Evolutionary conservation across 1,284 basidiomycete species (phyloP).

Genomic region (Microbotryum saponariae): DNA sequence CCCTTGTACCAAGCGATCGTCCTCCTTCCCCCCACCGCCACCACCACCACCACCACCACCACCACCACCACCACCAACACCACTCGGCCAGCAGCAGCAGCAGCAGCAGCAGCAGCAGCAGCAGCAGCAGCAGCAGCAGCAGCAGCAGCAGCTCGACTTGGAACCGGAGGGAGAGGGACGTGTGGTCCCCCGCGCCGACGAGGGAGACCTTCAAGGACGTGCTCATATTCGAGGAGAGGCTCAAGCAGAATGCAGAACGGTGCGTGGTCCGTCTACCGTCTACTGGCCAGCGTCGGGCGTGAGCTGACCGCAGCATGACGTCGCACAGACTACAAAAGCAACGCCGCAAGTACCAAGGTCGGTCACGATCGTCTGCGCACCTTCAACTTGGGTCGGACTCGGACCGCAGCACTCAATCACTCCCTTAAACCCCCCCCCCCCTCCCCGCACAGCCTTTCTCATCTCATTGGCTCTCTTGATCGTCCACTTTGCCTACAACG

Average conservation of each 20-base stretch:
- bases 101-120: no score
- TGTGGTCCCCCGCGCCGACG: no score
- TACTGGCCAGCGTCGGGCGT: background rate
- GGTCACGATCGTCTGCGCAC: background rate
- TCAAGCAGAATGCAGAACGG: constrained; percentile 75
- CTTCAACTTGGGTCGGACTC: background rate
- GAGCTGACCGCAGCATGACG: background rate
- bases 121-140: no score
- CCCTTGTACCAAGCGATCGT: no score
- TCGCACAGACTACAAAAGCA: constrained; percentile 58
- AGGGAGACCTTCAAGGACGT: constrained; percentile 58
- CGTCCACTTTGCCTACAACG: constrained; percentile 61
- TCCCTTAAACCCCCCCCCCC: background rate
- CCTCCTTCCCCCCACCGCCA: no score
- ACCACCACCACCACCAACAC: no score
- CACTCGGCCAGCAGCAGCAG: no score
- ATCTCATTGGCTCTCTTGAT: constrained; percentile 61
- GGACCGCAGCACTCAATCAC: background rate
- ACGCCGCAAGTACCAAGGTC: constrained; percentile 75
- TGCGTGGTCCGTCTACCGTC: background rate
- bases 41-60: no score
- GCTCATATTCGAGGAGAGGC: constrained; percentile 86
- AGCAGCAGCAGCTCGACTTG: no score
- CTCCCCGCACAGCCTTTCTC: constrained; percentile 59
- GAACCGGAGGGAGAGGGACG: no score